A percentile compares a stretch with the other conserved stretches of the same genome.
Evolutionary conservation across 164 flowering plant species (phyloP).

Genomic region (Taxillus chinensis): DNA sequence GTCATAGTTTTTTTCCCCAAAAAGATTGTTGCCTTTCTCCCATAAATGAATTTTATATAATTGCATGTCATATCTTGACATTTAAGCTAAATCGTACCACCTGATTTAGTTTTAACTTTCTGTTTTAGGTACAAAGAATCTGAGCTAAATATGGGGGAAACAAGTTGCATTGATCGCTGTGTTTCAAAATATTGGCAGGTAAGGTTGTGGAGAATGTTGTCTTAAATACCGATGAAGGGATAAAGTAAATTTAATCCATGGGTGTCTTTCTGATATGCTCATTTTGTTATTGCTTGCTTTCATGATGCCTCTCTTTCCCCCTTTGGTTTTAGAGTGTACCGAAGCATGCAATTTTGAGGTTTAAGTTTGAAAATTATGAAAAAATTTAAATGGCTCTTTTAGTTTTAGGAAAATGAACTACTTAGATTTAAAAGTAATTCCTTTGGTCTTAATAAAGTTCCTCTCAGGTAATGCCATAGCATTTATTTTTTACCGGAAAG

Average conservation of each 20-base stretch:
- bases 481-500: too few species aligned
- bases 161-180: slow-evolving; percentile 95
- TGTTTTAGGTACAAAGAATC: slow-evolving; percentile 76
- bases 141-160: slow-evolving; percentile 96
- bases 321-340: too few species aligned
- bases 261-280: neutral
- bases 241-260: neutral
- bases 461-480: too few species aligned
- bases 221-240: neutral
- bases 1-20: neutral
- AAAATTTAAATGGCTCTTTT: too few species aligned
- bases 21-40: neutral
- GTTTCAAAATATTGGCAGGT: slow-evolving; percentile 98
- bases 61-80: neutral
- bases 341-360: too few species aligned
- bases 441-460: too few species aligned
- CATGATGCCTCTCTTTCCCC: too few species aligned
- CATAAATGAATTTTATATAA: neutral
- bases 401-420: too few species aligned
- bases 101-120: neutral
- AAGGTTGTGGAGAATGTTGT: slow-evolving; percentile 1
- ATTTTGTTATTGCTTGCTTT: too few species aligned
- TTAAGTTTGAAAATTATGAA: too few species aligned
- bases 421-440: too few species aligned
- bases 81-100: neutral